Evolutionary conservation across 257 asterid species (phyloP), one percentile per base, ranked within the genome.

Genomic region (Nicotiana benthamiana): DNA sequence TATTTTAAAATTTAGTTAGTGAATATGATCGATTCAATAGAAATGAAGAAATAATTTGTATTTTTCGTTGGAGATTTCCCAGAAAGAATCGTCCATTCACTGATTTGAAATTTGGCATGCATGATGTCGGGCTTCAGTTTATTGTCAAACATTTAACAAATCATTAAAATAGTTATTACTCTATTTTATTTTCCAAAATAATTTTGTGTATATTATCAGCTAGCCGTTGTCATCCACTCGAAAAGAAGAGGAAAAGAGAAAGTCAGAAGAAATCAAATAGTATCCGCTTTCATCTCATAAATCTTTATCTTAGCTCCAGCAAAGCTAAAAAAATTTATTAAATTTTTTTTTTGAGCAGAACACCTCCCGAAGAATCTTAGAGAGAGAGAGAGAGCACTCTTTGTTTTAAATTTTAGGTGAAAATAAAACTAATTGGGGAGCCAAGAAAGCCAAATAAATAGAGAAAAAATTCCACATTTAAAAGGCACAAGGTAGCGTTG

Each of bases 401-500:
- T 43, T 32, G 6, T 32, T 72, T 22, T 43, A 46, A 3, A 72
- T 46, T 46, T 20, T 1, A 0, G 2, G 20, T 72, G 18, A 53
- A 43, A 72, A 43, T 43, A 43, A 72, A 72, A 22, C 22, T 22
- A 46, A 70, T 12, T 15, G 13, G 22, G n/a, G 0, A 24, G 60
- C 40, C 59, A 43, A 20, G 24, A 72, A 0, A 72, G 60, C 9
- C 60, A 46, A 0, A 22, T 3, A 70, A 70, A 11, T 43, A 43
- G 28, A 70, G 34, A 43, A 22, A 40, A 20, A 72, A 13, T 30
- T 46, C 40, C 60, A 43, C 24, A 46, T 72, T 46, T 13, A 72
- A 72, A 46, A 13, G 7, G 56, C 77, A 59, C 54, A 81, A 77
- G 54, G 40, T 53, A 79, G 22, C 64, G 66, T 40, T 66, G 82